Conservation (phyloP, 345 rosid species). For the Sonneratia alba region DNA sequence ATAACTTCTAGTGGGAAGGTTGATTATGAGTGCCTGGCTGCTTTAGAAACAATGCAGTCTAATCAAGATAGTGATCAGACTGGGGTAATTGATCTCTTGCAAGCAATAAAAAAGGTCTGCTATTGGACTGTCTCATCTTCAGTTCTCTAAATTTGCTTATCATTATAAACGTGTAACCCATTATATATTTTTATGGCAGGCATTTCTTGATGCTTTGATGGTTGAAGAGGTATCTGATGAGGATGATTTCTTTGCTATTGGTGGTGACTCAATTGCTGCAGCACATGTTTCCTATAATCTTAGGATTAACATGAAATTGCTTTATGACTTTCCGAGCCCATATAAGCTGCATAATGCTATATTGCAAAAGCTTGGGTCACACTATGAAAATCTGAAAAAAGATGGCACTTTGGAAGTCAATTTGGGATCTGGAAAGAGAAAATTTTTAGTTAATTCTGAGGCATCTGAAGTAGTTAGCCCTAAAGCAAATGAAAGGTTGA, state of each 20-base stretch:
- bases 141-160: neutral
- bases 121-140: constrained; percentile 1
- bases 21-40: constrained; percentile 51
- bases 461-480: constrained; percentile 14
- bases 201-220: constrained; percentile 61
- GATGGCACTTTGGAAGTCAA: constrained; percentile 20
- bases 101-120: constrained; percentile 63
- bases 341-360: constrained; percentile 47
- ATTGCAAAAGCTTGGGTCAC: constrained; percentile 25
- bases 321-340: constrained; percentile 67
- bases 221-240: constrained; percentile 53
- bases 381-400: constrained; percentile 16
- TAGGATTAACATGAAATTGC: constrained; percentile 70
- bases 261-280: constrained; percentile 86
- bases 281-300: constrained; percentile 76
- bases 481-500: constrained; percentile 16
- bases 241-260: constrained; percentile 77
- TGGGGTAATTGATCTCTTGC: constrained; percentile 25
- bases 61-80: constrained; percentile 21
- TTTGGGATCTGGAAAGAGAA: constrained; percentile 20
- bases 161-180: neutral
- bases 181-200: constrained; percentile 33
- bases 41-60: constrained; percentile 18
- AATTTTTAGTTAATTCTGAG: constrained; percentile 18
- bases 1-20: constrained; percentile 72